Evolutionary conservation across 2,329 filamentous ascomycete genomes (phyloP).

Genomic region (Clonostachys byssicola): DNA sequence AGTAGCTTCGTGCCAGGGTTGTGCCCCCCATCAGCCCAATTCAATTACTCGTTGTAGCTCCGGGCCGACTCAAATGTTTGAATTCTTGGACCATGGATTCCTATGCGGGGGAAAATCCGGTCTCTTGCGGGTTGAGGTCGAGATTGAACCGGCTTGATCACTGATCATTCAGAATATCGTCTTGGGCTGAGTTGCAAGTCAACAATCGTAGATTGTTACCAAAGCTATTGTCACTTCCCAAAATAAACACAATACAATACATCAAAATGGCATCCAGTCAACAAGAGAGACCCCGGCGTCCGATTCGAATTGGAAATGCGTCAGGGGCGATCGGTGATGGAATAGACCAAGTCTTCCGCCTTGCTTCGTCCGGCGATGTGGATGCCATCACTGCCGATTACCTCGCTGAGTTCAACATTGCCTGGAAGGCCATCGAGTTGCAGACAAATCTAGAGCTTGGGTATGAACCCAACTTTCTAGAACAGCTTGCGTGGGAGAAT

Average conservation of each 20-base stretch:
- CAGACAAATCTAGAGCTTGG: constrained; percentile 17
- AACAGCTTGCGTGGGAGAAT: constrained; percentile 31
- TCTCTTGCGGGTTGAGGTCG: no score
- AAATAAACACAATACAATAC: not conserved
- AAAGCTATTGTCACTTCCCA: no score
- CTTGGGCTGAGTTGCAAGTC: no score
- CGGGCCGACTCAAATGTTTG: no score
- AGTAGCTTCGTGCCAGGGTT: no score
- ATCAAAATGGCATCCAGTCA: not conserved
- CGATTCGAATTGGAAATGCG: constrained; percentile 16
- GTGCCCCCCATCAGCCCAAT: no score
- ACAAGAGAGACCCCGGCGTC: not conserved
- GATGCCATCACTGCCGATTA: constrained; percentile 28
- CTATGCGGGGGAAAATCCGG: no score
- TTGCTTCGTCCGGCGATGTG: constrained; percentile 13
- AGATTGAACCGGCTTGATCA: no score
- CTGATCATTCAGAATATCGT: no score
- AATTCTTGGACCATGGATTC: no score
- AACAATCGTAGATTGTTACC: no score
- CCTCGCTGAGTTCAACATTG: constrained; percentile 42
- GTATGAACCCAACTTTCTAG: constrained; percentile 26
- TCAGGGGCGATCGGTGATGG: constrained; percentile 17
- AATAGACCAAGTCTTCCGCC: constrained; percentile 15
- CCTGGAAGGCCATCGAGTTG: constrained; percentile 23
- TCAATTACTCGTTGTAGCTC: no score